Base-by-base conservation (phyloP, 2,329 filamentous ascomycete genomes). In the Aspergillus uvarum region DNA sequence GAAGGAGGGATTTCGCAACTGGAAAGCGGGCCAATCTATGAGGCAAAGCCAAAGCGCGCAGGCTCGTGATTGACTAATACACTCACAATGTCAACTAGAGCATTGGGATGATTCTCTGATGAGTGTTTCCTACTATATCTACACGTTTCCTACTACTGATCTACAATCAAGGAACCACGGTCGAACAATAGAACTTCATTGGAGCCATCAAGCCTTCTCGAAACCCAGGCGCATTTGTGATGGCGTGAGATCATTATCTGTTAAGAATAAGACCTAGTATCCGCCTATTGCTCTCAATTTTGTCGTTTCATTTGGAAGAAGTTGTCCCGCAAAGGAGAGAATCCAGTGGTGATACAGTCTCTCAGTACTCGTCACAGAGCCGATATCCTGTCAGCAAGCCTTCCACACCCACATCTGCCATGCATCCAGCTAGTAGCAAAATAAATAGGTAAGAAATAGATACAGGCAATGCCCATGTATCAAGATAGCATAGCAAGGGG, bases 171-270 rank as follows among this genome's bases (percentile, higher is more conserved):
- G 5, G n/a, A 31, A 12, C 55, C 44, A 44, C 4, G 22, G 26
- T 51, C 51, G 62, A 58, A 50, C 44, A 63, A 60, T 59, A 61
- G 56, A 57, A 12, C 63, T 60, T 35, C 61, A 67, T 68, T 67
- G 58, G 58, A 58, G 56, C 50, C 65, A 66, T 61, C 58, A 60
- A 56, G 57, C 32, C 58, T 56, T 47, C 64, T 62, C 61, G 55
- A 22, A 22, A 48, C 12, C 21, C 53, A 38, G 21, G 24, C 38
- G 47, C 14, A n/a, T 16, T 16, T 19, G 31, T 22, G 26, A 35
- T 32, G 44, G 24, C 53, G 5, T 3, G 26, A 47, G 38, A 21
- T 47, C 51, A 29, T 10, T 47, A 21, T 24, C 53, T 16, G 21
- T 7, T 19, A 19, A 19, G 19, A 5, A 19, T n/a, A 44, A 32